Conservation (phyloP, 345 rosid species). For the Chamaenerion angustifolium region DNA sequence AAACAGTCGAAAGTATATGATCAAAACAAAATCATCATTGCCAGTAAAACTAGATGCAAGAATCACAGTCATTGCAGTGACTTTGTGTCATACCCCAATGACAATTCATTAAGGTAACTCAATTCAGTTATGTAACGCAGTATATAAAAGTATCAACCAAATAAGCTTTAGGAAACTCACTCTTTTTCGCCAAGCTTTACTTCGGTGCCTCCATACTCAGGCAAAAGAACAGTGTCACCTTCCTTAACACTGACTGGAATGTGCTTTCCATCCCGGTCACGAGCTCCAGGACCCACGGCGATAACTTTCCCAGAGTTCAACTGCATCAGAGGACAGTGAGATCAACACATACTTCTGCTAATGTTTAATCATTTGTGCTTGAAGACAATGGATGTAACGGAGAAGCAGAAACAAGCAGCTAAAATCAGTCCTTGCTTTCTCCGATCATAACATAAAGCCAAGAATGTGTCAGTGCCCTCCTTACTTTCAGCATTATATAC, state of each 20-base stretch:
- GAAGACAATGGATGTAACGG: too few relatives aligned
- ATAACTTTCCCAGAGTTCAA: constrained; percentile 67
- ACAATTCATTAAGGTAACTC: not conserved
- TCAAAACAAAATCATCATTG: not conserved
- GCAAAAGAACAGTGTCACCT: constrained; percentile 73
- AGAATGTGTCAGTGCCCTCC: too few relatives aligned
- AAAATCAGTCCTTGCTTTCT: too few relatives aligned
- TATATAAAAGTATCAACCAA: not conserved
- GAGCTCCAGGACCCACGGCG: constrained; percentile 66
- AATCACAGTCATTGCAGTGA: too few relatives aligned
- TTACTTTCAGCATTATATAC: too few relatives aligned
- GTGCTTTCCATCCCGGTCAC: constrained; percentile 41
- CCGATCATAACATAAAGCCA: too few relatives aligned
- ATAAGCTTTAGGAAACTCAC: constrained; percentile 14
- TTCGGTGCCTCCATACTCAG: constrained; percentile 61
- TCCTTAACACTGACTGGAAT: constrained; percentile 59
- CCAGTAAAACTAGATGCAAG: too few relatives aligned
- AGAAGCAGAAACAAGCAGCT: too few relatives aligned
- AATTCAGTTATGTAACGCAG: not conserved
- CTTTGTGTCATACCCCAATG: too few relatives aligned
- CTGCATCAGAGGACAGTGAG: constrained; percentile 16
- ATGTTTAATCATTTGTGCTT: too few relatives aligned
- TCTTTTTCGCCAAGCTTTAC: constrained; percentile 72
- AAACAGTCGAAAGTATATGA: not conserved
- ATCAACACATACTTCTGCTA: not conserved